Evolutionary conservation across 2,329 filamentous ascomycete species (phyloP), one percentile per base, ranked within the genome.

Genomic region (Diaporthe humulicola): DNA sequence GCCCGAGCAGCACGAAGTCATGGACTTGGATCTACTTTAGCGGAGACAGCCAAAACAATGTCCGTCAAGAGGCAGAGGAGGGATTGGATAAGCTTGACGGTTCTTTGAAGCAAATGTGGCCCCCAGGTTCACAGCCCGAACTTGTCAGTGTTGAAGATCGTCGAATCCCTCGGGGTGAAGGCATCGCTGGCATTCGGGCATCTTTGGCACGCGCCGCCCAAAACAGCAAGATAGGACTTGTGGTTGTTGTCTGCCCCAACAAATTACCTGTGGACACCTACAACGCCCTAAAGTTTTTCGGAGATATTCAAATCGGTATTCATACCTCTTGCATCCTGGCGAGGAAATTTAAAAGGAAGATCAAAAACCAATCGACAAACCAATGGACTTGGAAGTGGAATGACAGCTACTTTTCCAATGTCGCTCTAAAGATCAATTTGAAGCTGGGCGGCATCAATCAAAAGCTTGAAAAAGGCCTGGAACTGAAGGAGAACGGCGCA

Each of bases 401-500:
- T 40, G 14, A 19, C 7, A 84, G 90, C 67, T 93, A 93, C 79
- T 91, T 89, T 73, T 92, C 91, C 70, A 95, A 95, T 73, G 87
- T 95, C 3, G 91, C 87, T 0, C 85, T 98, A 73, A 98, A 95
- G 84, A 88, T 96, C 83, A 98, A 98, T 79, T 85, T 96, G 61
- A 97, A 97, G 83, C 86, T 91, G 38, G 94, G 93, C 0, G 94
- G 94, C 0, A 83, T 88, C 17, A 96, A 96, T 79, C 94, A 97
- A 80, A 84, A 84, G 19, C 85, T 98, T 3, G 82, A 74, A 0
- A 81, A 84, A 2, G 84, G 77, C 0, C 82, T 86, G 0, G 88
- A 92, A 36, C 85, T 93, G 6, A 88, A 87, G 1, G 86, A 95
- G 0, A 85, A 86, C 54, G 88, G 93, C 45, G 90, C 90, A 1